Conservation (phyloP, 208 protist species). For the Herpetomonas samuelpessoai region DNA sequence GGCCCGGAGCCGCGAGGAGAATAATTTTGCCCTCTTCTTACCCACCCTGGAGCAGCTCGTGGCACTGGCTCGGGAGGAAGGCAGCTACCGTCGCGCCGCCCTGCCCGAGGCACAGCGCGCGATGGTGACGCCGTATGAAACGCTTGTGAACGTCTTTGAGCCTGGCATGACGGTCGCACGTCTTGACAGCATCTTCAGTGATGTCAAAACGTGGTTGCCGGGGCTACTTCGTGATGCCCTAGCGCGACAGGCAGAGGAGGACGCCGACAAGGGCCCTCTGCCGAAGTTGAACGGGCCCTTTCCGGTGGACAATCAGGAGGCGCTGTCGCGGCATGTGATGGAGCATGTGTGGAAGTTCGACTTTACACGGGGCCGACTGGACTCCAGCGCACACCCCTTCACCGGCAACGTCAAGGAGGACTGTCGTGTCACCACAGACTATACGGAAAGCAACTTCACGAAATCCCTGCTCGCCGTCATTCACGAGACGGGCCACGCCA, state of each 20-base stretch:
- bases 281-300: constrained; percentile 22
- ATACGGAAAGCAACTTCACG: constrained; percentile 45
- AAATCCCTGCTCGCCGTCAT: constrained; percentile 67
- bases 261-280: constrained; percentile 21
- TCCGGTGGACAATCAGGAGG: constrained; percentile 26
- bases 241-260: constrained; percentile 9
- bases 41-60: constrained; percentile 39
- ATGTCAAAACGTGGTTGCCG: constrained; percentile 52
- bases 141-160: constrained; percentile 51
- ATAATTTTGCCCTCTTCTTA: constrained; percentile 37
- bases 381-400: constrained; percentile 89
- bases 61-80: constrained; percentile 30
- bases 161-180: constrained; percentile 39
- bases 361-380: constrained; percentile 78
- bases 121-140: constrained; percentile 31
- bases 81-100: constrained; percentile 14
- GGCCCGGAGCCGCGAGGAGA: constrained; percentile 27
- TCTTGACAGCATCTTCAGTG: constrained; percentile 40
- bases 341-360: constrained; percentile 66
- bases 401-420: constrained; percentile 78
- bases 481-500: constrained; percentile 88
- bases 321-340: constrained; percentile 20
- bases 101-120: neutral
- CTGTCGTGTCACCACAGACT: constrained; percentile 85
- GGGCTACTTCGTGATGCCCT: constrained; percentile 31